These are phyloP conservation scores for Blastobotrys attinorum DNA, from an alignment of 805 yeast species.

Conservation along the genomic window DNA sequence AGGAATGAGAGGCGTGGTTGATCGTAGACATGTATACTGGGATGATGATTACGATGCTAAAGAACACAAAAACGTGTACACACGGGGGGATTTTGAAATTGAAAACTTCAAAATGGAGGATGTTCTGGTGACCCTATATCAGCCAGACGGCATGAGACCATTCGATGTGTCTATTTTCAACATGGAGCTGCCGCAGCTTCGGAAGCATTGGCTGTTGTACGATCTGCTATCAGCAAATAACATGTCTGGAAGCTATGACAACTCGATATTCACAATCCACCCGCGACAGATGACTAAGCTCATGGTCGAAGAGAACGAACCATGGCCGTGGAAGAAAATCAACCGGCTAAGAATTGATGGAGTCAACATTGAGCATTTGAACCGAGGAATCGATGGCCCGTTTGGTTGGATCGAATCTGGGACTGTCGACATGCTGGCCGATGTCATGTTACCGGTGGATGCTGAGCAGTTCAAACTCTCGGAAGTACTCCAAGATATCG, in stretches of 20 bases:
- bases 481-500: slow-evolving; percentile 31
- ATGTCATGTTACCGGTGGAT: slow-evolving; percentile 70
- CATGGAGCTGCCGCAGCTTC: slow-evolving; percentile 67
- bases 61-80: slow-evolving; percentile 61
- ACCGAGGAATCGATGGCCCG: slow-evolving; percentile 81
- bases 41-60: slow-evolving; percentile 75
- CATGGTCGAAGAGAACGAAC: slow-evolving; percentile 30
- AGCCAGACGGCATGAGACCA: slow-evolving; percentile 66
- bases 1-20: slow-evolving; percentile 89
- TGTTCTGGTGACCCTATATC: slow-evolving; percentile 69
- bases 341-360: slow-evolving; percentile 81
- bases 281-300: slow-evolving; percentile 46
- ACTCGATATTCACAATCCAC: slow-evolving; percentile 86
- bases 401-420: slow-evolving; percentile 97
- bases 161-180: slow-evolving; percentile 83
- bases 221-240: slow-evolving; percentile 79
- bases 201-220: slow-evolving; percentile 91
- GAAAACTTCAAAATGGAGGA: slow-evolving; percentile 79
- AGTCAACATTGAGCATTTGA: slow-evolving; percentile 78
- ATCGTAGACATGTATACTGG: slow-evolving; percentile 83
- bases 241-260: slow-evolving; percentile 87
- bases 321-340: slow-evolving; percentile 46
- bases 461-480: slow-evolving; percentile 40
- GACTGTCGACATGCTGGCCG: slow-evolving; percentile 88
- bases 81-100: slow-evolving; percentile 90